Conservation (phyloP, 2,329 filamentous ascomycete genomes). For the Clonostachys solani region DNA sequence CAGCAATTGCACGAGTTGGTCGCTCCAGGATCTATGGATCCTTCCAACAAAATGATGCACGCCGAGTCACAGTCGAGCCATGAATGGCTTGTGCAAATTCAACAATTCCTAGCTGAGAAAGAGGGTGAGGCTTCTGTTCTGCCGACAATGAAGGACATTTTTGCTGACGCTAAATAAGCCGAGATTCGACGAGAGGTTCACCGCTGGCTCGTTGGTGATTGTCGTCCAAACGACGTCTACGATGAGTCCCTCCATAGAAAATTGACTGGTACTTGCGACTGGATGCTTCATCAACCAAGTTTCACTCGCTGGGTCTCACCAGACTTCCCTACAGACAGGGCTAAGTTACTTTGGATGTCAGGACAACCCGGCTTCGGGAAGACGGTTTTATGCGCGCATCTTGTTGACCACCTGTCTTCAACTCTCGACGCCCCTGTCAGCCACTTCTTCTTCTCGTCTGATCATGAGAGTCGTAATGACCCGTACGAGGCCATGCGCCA, state of each 20-base stretch:
- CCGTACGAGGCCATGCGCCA: conserved; percentile 16
- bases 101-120: too few species aligned
- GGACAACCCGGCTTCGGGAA: conserved; percentile 22
- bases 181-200: conserved; percentile 6
- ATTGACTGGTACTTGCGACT: conserved; percentile 15
- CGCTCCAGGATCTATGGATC: too few species aligned
- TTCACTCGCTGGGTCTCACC: conserved; percentile 12
- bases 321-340: background rate
- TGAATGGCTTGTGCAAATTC: too few species aligned
- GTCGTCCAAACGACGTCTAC: conserved; percentile 7
- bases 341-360: conserved; percentile 21
- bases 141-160: background rate
- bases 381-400: conserved; percentile 20
- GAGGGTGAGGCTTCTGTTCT: too few species aligned
- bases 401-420: conserved; percentile 13
- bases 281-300: conserved; percentile 11
- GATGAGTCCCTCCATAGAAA: conserved; percentile 9
- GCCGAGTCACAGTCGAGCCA: too few species aligned
- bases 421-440: conserved; percentile 2
- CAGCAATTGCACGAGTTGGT: conserved; percentile 7
- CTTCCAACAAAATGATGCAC: too few species aligned
- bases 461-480: conserved; percentile 12
- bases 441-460: conserved; percentile 26
- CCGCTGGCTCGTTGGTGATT: conserved; percentile 8
- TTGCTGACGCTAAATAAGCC: background rate